Conservation (phyloP, 768 basidiomycete genomes). For the Collybia mongolica region DNA sequence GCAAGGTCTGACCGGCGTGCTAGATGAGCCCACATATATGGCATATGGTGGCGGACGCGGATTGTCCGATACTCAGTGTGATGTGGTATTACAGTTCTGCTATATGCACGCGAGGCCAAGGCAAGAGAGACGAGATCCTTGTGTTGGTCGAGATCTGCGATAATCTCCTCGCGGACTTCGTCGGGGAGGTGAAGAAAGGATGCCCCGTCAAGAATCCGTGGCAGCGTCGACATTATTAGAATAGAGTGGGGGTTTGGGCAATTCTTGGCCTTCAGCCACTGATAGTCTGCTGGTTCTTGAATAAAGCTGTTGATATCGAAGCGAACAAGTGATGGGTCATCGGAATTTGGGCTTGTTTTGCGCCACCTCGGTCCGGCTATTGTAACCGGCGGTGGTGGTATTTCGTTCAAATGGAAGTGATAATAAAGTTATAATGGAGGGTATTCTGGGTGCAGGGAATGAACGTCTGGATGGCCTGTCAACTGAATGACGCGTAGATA, state of each 20-base stretch:
- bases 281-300: not conserved
- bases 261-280: not conserved
- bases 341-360: too few species aligned
- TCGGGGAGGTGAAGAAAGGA: constrained; percentile 38
- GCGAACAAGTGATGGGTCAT: too few species aligned
- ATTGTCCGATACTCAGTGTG: constrained; percentile 51
- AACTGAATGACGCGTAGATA: too few species aligned
- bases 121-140: constrained; percentile 43
- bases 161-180: constrained; percentile 47
- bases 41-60: constrained; percentile 37
- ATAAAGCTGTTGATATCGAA: too few species aligned
- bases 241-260: not conserved
- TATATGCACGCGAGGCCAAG: constrained; percentile 36
- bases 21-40: constrained; percentile 50
- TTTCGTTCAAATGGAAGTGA: too few species aligned
- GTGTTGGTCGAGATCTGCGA: constrained; percentile 41
- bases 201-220: not conserved
- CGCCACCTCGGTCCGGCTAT: too few species aligned
- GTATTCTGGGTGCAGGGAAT: too few species aligned
- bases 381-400: too few species aligned
- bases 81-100: constrained; percentile 39
- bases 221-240: not conserved
- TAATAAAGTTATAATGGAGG: too few species aligned
- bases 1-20: constrained; percentile 46
- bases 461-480: too few species aligned